These are phyloP conservation scores for Suillus luteus DNA, from an alignment of 768 basidiomycete species.

Conservation along the genomic window DNA sequence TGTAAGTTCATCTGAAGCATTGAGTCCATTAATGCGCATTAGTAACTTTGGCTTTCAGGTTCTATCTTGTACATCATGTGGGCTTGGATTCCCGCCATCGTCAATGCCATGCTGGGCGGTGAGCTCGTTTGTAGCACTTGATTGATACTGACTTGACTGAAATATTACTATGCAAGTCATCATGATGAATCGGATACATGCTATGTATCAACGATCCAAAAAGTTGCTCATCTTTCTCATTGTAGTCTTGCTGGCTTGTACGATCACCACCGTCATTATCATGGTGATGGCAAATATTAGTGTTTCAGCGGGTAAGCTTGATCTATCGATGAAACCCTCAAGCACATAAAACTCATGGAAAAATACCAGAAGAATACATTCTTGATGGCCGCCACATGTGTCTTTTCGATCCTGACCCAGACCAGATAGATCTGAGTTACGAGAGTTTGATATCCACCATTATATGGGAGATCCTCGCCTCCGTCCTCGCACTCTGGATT, in stretches of 20 bases:
- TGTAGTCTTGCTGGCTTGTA: not conserved
- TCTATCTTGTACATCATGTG: rapidly evolving
- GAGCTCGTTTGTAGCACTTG: not conserved
- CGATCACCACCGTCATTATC: not conserved
- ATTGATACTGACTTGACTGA: not conserved
- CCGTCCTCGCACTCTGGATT: not conserved
- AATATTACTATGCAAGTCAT: not conserved
- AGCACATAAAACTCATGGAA: not conserved
- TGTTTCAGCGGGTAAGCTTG: not conserved
- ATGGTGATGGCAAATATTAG: not conserved
- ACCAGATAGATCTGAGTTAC: not conserved
- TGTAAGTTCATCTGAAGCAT: not conserved
- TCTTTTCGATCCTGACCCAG: not conserved
- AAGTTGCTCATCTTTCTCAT: not conserved
- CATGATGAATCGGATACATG: not conserved
- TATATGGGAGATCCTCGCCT: not conserved
- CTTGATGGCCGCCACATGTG: not conserved
- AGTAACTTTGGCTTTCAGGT: not conserved
- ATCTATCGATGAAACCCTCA: not conserved
- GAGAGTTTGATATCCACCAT: not conserved
- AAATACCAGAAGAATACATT: not conserved
- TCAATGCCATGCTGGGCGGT: not conserved
- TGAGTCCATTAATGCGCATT: not conserved
- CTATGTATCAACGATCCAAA: not conserved
- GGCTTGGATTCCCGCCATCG: not conserved